Evolutionary conservation across 306 rosid species (phyloP).

Genomic region (Gastrolobium villosum): DNA sequence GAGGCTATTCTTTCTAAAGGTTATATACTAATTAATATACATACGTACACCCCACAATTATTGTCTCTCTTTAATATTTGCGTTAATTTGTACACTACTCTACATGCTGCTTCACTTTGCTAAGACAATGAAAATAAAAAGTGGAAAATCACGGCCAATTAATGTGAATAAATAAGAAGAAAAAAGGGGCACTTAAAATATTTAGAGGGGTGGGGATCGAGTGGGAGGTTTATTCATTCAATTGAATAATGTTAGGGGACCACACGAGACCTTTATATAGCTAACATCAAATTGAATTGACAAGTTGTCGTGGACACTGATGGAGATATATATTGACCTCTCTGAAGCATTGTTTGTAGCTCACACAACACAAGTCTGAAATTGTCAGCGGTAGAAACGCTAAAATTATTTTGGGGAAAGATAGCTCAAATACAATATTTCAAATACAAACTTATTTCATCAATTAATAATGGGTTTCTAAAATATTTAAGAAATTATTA

Average conservation of each 20-base stretch:
- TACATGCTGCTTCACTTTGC: too few relatives aligned
- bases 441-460: background rate
- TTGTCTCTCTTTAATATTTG: background rate
- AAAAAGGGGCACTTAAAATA: background rate
- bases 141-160: too few relatives aligned
- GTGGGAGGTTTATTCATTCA: background rate
- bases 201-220: background rate
- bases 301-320: conserved; percentile 25
- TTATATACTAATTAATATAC: too few relatives aligned
- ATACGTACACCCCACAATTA: background rate
- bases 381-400: conserved; percentile 2
- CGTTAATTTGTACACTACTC: too few relatives aligned
- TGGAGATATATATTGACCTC: conserved; percentile 27
- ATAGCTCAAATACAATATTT: background rate
- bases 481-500: conserved; percentile 1
- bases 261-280: background rate
- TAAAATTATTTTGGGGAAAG: background rate
- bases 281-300: background rate
- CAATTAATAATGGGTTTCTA: background rate
- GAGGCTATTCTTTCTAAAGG: background rate
- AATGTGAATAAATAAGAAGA: background rate
- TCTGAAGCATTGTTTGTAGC: background rate
- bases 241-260: conserved; percentile 26
- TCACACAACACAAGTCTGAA: background rate
- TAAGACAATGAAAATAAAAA: too few relatives aligned